Conservation (phyloP, 176 grass and related monocot genomes). For the Carex littledalei region DNA sequence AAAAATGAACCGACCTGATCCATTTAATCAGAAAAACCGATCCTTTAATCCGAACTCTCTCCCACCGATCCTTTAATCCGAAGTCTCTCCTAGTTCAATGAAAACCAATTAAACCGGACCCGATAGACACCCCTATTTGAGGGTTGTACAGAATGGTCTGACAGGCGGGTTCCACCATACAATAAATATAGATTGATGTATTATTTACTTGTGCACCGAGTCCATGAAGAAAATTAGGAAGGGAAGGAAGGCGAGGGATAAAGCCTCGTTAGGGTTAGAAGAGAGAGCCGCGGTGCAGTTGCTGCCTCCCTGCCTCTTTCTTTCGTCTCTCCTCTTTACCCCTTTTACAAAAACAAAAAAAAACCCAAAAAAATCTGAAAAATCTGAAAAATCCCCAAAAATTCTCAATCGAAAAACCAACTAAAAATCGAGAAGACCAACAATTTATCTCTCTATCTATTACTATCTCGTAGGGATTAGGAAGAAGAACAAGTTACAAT, state of each 20-base stretch:
- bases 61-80: no score
- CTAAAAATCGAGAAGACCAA: background rate
- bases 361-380: slow-evolving; percentile 31
- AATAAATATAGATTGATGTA: background rate
- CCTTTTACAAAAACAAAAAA: background rate
- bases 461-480: slow-evolving; percentile 2
- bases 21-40: no score
- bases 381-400: slow-evolving; percentile 26
- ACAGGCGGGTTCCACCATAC: background rate
- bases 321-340: slow-evolving; percentile 13
- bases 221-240: background rate
- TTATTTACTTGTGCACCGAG: background rate
- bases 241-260: background rate
- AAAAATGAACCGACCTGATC: no score
- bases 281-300: slow-evolving; percentile 21
- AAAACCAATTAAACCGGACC: no score
- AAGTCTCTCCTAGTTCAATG: no score
- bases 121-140: no score
- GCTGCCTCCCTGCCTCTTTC: slow-evolving; percentile 17
- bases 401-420: background rate
- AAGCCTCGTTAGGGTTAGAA: background rate
- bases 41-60: no score
- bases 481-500: background rate
- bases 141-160: no score
- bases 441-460: slow-evolving; percentile 17